Evolutionary conservation across 2,329 filamentous ascomycete species (phyloP), one percentile per base, ranked within the genome.

Genomic region (Ceratocystis huliohia): DNA sequence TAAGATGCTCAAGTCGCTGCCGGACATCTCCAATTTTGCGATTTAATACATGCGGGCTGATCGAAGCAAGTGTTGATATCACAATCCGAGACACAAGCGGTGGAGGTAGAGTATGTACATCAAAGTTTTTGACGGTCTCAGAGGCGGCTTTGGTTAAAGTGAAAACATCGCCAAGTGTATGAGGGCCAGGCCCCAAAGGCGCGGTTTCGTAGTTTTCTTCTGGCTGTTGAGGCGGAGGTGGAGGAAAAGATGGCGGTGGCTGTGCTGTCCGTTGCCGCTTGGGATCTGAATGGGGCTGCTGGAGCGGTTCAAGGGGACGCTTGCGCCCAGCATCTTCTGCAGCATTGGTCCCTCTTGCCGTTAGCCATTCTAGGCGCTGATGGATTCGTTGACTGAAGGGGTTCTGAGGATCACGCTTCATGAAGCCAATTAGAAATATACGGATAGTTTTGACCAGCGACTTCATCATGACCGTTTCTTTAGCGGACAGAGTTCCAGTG

Each of bases 361-460:
- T 86, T 69, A 95, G 82, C 63, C 90, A 84, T 71, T 96, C 91
- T 20, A 96, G 79, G 72, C 96, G 87, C 73, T 94, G 88, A 71
- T 96, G 89, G 74, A 99, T 94, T 69, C 89, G 87, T 0, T 82
- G 82, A 25, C 83, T 82, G 65, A 91, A 80, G 0, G 89, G 86
- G 70, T 91, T 88, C 66, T 89, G 88, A 1, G 89, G 89, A 71
- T 94, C 91, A 72, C 92, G 83, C 77, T 93, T 93, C 70, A 88
- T 80, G 65, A 96, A 79, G 75, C 96, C 92, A 65, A 92, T 82
- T 48, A 97, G 80, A 61, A 99, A 78, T 70, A 91, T 85, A 71
- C 91, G 84, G 2, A 89, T 89, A 28, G 94, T 99, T 73, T 96
- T 91, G 75, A 96, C 93, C 85, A 99, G 94, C 4, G 93, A 97